Evolutionary conservation across 1,139 yeast genomes (phyloP).

Genomic region (Spathaspora jeffriesii): DNA sequence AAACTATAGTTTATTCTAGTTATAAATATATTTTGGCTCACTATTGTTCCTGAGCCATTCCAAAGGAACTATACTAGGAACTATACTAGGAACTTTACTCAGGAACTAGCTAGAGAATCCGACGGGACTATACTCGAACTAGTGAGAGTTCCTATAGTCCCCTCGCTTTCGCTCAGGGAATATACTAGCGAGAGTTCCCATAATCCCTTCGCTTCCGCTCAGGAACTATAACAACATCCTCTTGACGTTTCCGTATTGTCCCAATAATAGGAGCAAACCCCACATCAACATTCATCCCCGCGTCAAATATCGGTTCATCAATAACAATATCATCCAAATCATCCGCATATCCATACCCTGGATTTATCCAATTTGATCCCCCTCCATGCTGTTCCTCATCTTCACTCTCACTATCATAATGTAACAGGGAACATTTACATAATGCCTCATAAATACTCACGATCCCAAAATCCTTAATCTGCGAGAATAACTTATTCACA

Average conservation of each 20-base stretch:
- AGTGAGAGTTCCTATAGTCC: too few relatives aligned
- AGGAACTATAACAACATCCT: conserved; percentile 15
- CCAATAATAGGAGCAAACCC: conserved; percentile 42
- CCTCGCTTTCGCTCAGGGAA: too few relatives aligned
- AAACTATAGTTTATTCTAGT: too few relatives aligned
- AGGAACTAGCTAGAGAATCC: too few relatives aligned
- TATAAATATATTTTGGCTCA: too few relatives aligned
- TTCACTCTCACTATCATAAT: conserved; percentile 27
- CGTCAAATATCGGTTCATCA: conserved; percentile 22
- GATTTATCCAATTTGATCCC: conserved; percentile 19
- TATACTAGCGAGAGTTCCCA: too few relatives aligned
- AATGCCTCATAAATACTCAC: conserved; percentile 34
- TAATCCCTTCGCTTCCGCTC: too few relatives aligned
- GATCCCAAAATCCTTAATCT: conserved; percentile 10
- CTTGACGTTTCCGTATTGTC: conserved; percentile 26
- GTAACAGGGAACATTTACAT: conserved; percentile 40
- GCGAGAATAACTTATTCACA: conserved; percentile 10
- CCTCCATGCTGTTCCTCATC: conserved; percentile 15
- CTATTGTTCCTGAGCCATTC: too few relatives aligned
- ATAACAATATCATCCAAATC: conserved; percentile 38
- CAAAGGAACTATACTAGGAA: too few relatives aligned
- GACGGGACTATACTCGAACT: too few relatives aligned
- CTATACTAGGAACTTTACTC: too few relatives aligned
- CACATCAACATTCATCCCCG: conserved; percentile 49
- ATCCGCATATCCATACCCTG: conserved; percentile 34